phyloP scores from a whole-genome alignment of 2,329 filamentous ascomycete species.

The Fusarium sp. region DNA sequence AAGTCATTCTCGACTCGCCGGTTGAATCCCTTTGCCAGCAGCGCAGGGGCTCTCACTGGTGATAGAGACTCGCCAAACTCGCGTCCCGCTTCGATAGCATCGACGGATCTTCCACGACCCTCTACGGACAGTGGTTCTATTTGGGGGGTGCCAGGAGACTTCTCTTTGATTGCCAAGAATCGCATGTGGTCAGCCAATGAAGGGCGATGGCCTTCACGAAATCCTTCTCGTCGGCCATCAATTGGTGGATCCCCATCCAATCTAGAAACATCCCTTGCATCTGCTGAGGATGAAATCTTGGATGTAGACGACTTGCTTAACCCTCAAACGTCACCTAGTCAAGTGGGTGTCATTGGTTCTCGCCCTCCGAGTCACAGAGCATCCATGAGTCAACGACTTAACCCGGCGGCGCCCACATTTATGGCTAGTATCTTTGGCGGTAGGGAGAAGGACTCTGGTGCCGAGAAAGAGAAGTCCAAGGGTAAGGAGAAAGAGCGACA shows the following conservation, averaged over 20 bases:
- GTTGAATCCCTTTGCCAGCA: conserved; percentile 64
- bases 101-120: conserved; percentile 78
- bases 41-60: conserved; percentile 61
- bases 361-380: conserved; percentile 65
- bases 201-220: conserved; percentile 67
- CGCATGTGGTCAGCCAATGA: conserved; percentile 75
- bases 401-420: conserved; percentile 91
- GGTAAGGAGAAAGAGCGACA: conserved; percentile 52
- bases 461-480: conserved; percentile 39
- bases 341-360: conserved; percentile 83
- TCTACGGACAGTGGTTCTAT: conserved; percentile 84
- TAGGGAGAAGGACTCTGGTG: conserved; percentile 52
- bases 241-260: conserved; percentile 79
- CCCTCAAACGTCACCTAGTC: conserved; percentile 65
- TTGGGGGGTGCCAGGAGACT: conserved; percentile 70
- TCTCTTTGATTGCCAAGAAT: conserved; percentile 62
- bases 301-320: conserved; percentile 68
- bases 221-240: conserved; percentile 83
- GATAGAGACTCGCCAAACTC: conserved; percentile 71
- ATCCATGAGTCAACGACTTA: conserved; percentile 73
- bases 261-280: conserved; percentile 71
- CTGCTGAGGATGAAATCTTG: conserved; percentile 74
- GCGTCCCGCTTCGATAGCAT: conserved; percentile 76
- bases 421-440: conserved; percentile 75
- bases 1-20: conserved; percentile 56